phyloP scores from a whole-genome alignment of 768 basidiomycete genomes.

The Phlebiopsis flavidoalba region DNA sequence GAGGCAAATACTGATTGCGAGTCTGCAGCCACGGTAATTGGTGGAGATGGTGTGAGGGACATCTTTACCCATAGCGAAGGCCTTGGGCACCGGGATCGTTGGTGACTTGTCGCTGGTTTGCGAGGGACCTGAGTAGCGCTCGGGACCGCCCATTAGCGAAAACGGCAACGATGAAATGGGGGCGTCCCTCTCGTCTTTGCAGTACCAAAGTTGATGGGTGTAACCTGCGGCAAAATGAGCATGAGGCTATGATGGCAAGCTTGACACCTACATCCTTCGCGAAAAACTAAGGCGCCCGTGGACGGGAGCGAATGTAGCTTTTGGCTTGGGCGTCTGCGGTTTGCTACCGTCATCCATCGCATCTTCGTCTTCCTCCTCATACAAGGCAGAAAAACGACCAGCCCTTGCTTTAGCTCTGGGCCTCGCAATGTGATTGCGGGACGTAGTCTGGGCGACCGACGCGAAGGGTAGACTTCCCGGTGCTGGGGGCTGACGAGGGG shows the following conservation, averaged over 20 bases:
- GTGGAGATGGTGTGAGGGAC: background rate
- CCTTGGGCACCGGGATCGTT: conserved; percentile 3
- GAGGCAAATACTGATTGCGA: conserved; percentile 2
- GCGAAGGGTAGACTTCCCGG: conserved; percentile 31
- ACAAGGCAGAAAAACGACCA: conserved; percentile 55
- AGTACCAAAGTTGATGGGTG: conserved; percentile 34
- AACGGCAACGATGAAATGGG: conserved; percentile 62
- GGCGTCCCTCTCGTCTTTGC: conserved; percentile 55
- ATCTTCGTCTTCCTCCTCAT: conserved; percentile 39
- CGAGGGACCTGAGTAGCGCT: background rate
- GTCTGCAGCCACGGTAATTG: background rate
- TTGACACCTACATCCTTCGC: conserved; percentile 47
- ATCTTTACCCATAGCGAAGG: background rate
- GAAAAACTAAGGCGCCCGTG: conserved; percentile 64
- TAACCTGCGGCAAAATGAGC: conserved; percentile 13
- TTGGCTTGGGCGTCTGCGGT: conserved; percentile 28
- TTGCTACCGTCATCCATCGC: conserved; percentile 37
- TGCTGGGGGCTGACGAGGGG: conserved; percentile 12
- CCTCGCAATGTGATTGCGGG: conserved; percentile 50
- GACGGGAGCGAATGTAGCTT: conserved; percentile 55
- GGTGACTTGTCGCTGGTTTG: conserved; percentile 12
- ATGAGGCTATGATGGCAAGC: background rate
- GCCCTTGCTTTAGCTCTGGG: conserved; percentile 42
- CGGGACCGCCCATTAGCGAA: conserved; percentile 35
- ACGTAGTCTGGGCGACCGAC: conserved; percentile 10